phyloP scores from a whole-genome alignment of 768 basidiomycete genomes.

The Candolleomyces aberdarensis region DNA sequence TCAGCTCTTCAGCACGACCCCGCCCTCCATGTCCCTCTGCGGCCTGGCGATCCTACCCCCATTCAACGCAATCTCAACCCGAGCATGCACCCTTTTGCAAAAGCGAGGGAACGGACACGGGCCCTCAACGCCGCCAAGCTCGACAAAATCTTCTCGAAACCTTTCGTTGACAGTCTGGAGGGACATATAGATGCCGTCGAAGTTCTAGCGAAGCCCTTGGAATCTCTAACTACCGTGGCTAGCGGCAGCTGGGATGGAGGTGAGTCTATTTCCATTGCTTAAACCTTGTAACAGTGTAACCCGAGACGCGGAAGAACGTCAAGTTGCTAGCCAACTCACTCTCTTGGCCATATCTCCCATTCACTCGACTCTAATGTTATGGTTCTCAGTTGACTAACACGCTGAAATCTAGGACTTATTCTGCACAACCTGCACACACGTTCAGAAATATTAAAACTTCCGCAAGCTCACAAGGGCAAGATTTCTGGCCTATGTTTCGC shows the following conservation, averaged over 20 bases:
- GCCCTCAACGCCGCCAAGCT: constrained; percentile 96
- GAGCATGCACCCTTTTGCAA: constrained; percentile 91
- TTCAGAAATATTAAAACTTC: constrained; percentile 51
- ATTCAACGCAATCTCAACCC: constrained; percentile 91
- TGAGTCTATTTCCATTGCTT: constrained; percentile 36
- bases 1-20: constrained; percentile 84
- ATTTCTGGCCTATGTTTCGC: constrained; percentile 80
- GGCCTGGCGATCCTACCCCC: constrained; percentile 83
- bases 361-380: background rate
- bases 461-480: constrained; percentile 80
- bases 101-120: constrained; percentile 88
- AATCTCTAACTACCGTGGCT: constrained; percentile 73
- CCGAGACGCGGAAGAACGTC: too few species aligned
- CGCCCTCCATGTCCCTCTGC: constrained; percentile 64
- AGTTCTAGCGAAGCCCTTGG: constrained; percentile 68
- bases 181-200: constrained; percentile 97
- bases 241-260: constrained; percentile 97
- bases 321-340: too few species aligned
- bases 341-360: background rate
- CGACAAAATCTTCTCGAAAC: constrained; percentile 97
- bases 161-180: constrained; percentile 85
- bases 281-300: background rate
- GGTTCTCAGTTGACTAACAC: background rate
- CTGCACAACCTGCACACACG: constrained; percentile 74
- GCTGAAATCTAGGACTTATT: constrained; percentile 60